Evolutionary conservation across 2,329 filamentous ascomycete species (phyloP), one percentile per base, ranked within the genome.

Genomic region (Epichloe baconii): DNA sequence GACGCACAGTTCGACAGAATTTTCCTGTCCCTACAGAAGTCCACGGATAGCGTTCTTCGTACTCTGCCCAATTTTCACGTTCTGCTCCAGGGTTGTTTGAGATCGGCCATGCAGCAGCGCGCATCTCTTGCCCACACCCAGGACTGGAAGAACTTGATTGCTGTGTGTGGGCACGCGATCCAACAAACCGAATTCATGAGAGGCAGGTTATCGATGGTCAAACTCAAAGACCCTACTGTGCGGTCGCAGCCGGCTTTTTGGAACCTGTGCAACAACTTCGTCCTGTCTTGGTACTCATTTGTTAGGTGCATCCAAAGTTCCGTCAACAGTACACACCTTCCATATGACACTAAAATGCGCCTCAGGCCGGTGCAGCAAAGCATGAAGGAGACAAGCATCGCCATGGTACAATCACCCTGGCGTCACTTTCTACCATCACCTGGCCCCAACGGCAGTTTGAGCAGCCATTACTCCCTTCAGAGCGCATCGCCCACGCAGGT

Each of bases 1-100:
- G 88, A 95, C 58, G 77, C 79, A 15, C 77, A 83, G 31, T 95
- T 95, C 57, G 90, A 95, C 55, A 80, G 75, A 54, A 88, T 96
- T 21, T 95, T 87, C 68, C 63, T 88, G 36, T 85, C 85, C 44
- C 72, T 95, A 23, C 82, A 83, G 44, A 78, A 76, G 50, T 86
- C 88, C 1, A 83, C 85, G 19, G 85, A 89, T 47, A 73, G 87
- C 47, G 83, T 88, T 31, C 76, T 86, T 57, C 79, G 80, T 42
- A 82, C 82, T 1, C 71, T 95, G 26, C 88, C 88, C 1, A 72
- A 72, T 51, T 82, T 88, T 55, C 80, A 82, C 54, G 73, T 73
- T 48, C 84, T 89, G 55, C 82, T 93, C 54, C 68, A 74, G 34
- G 71, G 73, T 10, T 80, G 80, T 5, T 76, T 86, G 53, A 78